Evolutionary conservation across 192 early-diverging fungal genomes (phyloP).

Genomic region (Mortierella hygrophila): DNA sequence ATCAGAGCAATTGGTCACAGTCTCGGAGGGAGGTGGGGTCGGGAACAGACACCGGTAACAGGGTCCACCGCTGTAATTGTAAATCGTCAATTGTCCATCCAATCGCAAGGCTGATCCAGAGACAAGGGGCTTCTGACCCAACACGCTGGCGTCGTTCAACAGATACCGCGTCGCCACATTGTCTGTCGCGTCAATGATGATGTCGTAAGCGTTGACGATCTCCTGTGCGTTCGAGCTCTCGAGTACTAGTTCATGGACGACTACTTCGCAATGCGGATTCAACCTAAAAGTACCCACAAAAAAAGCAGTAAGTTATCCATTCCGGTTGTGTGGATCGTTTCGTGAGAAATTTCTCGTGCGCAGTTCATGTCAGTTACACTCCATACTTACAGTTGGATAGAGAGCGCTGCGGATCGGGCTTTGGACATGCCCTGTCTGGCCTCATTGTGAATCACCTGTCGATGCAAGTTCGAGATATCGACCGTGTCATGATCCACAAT

Average conservation of each 20-base stretch:
- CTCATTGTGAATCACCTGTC: constrained; percentile 94
- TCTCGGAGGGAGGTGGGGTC: constrained; percentile 88
- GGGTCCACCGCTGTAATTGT: constrained; percentile 90
- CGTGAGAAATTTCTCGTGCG: not conserved
- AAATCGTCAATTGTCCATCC: constrained; percentile 97
- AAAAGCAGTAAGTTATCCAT: not conserved
- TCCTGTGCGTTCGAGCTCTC: constrained; percentile 87
- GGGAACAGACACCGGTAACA: constrained; percentile 98
- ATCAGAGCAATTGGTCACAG: constrained; percentile 92
- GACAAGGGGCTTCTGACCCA: constrained; percentile 84
- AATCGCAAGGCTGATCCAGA: constrained; percentile 91
- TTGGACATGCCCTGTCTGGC: constrained; percentile 76
- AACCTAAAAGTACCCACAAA: constrained; percentile 59
- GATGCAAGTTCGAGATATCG: constrained; percentile 92
- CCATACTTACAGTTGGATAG: constrained; percentile 61
- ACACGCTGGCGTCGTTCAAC: constrained; percentile 93
- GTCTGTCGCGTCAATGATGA: constrained; percentile 93
- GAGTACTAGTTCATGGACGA: constrained; percentile 77
- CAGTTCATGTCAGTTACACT: not conserved
- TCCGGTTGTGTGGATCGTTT: not conserved
- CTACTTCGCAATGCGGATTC: constrained; percentile 74
- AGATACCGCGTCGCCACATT: constrained; percentile 97
- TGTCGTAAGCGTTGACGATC: constrained; percentile 81
- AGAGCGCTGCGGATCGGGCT: constrained; percentile 78
- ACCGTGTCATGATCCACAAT: constrained; percentile 94